Evolutionary conservation across 805 yeast genomes (phyloP), one percentile per base, ranked within the genome.

Genomic region (Suhomyces faveliae): DNA sequence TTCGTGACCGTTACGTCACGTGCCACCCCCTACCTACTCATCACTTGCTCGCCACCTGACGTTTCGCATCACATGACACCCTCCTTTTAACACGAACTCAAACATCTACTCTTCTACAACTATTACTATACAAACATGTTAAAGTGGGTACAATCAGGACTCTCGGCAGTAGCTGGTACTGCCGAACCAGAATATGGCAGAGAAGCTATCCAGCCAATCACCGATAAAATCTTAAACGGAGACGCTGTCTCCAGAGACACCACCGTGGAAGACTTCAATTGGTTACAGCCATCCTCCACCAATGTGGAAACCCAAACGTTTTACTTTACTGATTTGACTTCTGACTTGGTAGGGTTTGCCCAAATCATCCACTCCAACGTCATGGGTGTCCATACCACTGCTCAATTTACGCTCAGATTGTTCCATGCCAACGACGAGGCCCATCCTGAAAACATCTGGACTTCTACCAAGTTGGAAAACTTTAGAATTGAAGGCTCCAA

Each of bases 181-280:
- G 97, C 96, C 2, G 99, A 94, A 67, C 99, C 99, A 21, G 96
- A 87, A 63, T 94, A 94, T 61, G 99, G 99, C 45, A 79, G 85
- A 35, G 96, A 86, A 43, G 95, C 96, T 35, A 88, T 94, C 56
- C 92, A 86, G 60, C 80, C 97, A n/a, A 82, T 91, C 49, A 80
- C 87, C 37, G 80, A 79, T 30, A 64, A 81, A 40, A 81, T 85
- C 40, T 23, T 24, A 42, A 52, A 47, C 17, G 60, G 58, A 15
- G 72, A 70, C 37, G 79, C 72, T 35, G 56, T 61, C 19, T 87
- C 71, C 59, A 74, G 83, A 23, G 76, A 71, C 19, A 79, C 94
- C 27, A 70, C 77, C 8, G 62, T 67, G n/a, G 80, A 77, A 12
- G 99, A 94, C 66, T 80, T 89, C 60, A 65, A 73, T 46, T 94